Conservation (phyloP, 2,329 filamentous ascomycete genomes). For the Exophiala viscosa region DNA sequence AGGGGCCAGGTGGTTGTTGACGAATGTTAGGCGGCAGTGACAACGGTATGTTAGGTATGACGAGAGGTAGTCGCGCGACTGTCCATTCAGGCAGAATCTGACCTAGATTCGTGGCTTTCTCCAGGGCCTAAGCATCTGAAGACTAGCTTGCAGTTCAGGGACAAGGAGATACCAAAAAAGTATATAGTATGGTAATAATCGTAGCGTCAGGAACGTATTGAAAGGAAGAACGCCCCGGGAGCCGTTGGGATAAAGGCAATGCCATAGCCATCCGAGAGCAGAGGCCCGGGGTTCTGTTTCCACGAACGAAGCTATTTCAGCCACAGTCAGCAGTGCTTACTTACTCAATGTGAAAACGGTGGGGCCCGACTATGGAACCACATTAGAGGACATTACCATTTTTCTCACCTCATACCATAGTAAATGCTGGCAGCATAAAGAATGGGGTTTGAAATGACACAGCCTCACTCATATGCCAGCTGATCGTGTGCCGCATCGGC, state of each 20-base stretch:
- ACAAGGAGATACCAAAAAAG: background rate
- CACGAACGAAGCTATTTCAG: slow-evolving; percentile 19
- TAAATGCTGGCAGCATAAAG: background rate
- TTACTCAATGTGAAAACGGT: slow-evolving; percentile 18
- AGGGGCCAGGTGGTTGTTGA: slow-evolving; percentile 15
- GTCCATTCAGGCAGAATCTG: slow-evolving; percentile 13
- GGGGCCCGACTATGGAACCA: slow-evolving; percentile 14
- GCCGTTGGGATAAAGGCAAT: slow-evolving; percentile 1
- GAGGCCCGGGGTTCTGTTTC: slow-evolving; percentile 9
- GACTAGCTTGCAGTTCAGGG: slow-evolving; percentile 10
- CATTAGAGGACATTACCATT: slow-evolving; percentile 1
- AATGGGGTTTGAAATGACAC: background rate
- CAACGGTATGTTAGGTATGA: slow-evolving; percentile 3
- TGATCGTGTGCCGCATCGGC: background rate
- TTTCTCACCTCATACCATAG: background rate
- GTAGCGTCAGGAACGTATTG: background rate
- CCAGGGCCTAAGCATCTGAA: slow-evolving; percentile 1
- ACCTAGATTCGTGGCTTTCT: slow-evolving; percentile 10
- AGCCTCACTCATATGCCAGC: background rate
- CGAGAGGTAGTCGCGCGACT: background rate
- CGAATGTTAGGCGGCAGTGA: slow-evolving; percentile 10
- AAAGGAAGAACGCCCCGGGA: background rate
- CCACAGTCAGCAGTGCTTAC: slow-evolving; percentile 24
- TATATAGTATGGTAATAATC: background rate
- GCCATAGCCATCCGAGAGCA: slow-evolving; percentile 14